Evolutionary conservation across 345 rosid genomes (phyloP).

Genomic region (Eucalyptus polyanthemos): DNA sequence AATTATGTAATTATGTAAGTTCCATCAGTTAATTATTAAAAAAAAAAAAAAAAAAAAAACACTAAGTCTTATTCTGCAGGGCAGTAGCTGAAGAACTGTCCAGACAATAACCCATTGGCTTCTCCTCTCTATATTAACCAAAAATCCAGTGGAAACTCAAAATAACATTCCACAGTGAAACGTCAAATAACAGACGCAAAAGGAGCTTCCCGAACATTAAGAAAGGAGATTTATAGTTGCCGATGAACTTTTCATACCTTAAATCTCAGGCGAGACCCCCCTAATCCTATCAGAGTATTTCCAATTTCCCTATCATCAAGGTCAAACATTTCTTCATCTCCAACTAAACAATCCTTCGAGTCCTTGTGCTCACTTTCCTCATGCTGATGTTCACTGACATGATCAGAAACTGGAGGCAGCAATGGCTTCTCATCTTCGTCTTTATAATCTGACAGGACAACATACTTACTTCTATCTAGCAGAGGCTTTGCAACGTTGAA

Average conservation of each 20-base stretch:
- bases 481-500: conserved; percentile 47
- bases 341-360: conserved; percentile 18
- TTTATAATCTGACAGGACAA: conserved; percentile 48
- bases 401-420: conserved; percentile 17
- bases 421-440: conserved; percentile 22
- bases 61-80: neutral
- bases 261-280: conserved; percentile 41
- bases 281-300: conserved; percentile 31
- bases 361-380: conserved; percentile 25
- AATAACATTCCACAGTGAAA: neutral
- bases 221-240: neutral
- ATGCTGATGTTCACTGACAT: conserved; percentile 8
- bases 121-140: neutral
- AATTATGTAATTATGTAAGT: neutral
- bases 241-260: conserved; percentile 30
- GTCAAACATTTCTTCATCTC: conserved; percentile 26
- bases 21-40: neutral
- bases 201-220: neutral
- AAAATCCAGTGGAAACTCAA: neutral
- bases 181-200: neutral
- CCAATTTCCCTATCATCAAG: conserved; percentile 24
- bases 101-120: neutral
- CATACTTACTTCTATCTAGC: conserved; percentile 67
- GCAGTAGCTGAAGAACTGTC: neutral
- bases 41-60: neutral